phyloP scores from a whole-genome alignment of 345 rosid genomes.

The Ailanthus altissimus region DNA sequence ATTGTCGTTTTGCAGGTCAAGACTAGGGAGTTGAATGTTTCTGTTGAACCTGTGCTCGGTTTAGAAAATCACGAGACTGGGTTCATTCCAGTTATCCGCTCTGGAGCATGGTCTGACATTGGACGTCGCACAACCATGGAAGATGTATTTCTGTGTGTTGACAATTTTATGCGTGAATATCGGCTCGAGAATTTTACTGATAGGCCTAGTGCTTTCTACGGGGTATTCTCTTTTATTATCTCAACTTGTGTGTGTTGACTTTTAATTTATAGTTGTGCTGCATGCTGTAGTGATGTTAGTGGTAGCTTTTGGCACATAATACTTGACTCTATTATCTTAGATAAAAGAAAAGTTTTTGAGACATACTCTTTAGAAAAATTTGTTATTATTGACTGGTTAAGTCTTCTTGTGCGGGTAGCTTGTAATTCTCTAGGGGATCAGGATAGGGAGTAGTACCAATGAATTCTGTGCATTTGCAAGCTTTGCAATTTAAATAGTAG shows the following conservation, averaged over 20 bases:
- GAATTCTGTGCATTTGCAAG: background rate
- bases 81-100: constrained; percentile 65
- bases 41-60: constrained; percentile 40
- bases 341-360: background rate
- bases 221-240: constrained; percentile 43
- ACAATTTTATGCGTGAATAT: constrained; percentile 53
- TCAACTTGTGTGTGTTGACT: background rate
- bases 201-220: constrained; percentile 81
- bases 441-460: background rate
- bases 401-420: background rate
- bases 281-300: background rate
- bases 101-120: constrained; percentile 82
- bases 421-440: background rate
- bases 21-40: constrained; percentile 44
- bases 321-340: background rate
- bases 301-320: background rate
- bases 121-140: constrained; percentile 83
- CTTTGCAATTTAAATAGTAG: background rate
- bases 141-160: constrained; percentile 69
- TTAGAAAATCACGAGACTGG: constrained; percentile 38
- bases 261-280: background rate
- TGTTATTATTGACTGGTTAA: constrained; percentile 4
- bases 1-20: constrained; percentile 54
- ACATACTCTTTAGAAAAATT: background rate
- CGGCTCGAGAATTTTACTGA: constrained; percentile 41